A percentile compares a stretch with the other conserved stretches of the same genome.
Evolutionary conservation across 352 stramenopile genomes (phyloP).

Genomic region (Poterioochromonas sp.): DNA sequence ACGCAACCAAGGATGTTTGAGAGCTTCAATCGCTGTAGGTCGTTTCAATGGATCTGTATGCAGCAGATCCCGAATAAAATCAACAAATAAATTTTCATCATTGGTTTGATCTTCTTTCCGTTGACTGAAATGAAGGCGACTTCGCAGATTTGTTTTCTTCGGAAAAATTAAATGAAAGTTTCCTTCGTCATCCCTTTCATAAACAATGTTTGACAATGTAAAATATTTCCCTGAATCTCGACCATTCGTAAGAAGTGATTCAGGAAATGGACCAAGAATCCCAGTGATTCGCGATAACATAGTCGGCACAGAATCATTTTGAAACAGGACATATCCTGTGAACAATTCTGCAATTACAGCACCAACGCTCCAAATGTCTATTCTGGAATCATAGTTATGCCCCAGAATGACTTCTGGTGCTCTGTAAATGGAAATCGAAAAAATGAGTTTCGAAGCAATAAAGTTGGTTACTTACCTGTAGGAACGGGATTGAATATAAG

Average conservation of each 20-base stretch:
- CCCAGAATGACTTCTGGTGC: conserved; percentile 82
- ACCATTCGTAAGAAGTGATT: conserved; percentile 55
- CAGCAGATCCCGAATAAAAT: conserved; percentile 69
- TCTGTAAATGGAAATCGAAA: conserved; percentile 46
- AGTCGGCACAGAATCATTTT: conserved; percentile 67
- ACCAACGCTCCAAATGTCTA: conserved; percentile 82
- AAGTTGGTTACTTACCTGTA: conserved; percentile 56
- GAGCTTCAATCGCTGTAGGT: conserved; percentile 66
- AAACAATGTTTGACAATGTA: conserved; percentile 57
- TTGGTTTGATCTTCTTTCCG: neutral
- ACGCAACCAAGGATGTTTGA: conserved; percentile 68
- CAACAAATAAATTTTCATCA: conserved; percentile 49
- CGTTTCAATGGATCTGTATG: conserved; percentile 68
- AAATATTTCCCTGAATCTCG: conserved; percentile 57
- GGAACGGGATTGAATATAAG: conserved; percentile 75
- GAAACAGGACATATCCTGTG: conserved; percentile 70
- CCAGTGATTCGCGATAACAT: conserved; percentile 80
- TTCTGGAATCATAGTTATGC: conserved; percentile 66
- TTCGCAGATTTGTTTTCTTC: conserved; percentile 22
- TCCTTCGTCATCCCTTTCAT: conserved; percentile 50
- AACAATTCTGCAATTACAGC: conserved; percentile 71
- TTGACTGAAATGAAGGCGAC: conserved; percentile 21
- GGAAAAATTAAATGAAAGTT: conserved; percentile 33
- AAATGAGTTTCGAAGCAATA: neutral
- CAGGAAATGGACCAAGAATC: conserved; percentile 56